Percentiles rank a stretch among this genome's conserved stretches.
Evolutionary conservation across 371 early-diverging fungal species (phyloP).

Genomic region (Circinella minor): DNA sequence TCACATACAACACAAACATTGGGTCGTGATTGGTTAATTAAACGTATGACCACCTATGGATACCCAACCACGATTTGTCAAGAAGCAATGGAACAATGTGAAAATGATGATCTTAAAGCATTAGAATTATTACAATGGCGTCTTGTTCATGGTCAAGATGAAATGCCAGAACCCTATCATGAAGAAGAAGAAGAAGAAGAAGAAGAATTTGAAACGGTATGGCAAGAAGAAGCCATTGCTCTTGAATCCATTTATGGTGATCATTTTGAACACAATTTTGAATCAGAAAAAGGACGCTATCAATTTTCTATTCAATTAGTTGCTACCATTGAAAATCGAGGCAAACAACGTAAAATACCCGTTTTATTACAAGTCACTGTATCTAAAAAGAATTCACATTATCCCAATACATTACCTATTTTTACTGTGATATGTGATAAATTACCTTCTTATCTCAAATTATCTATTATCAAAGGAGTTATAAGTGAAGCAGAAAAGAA

Average conservation of each 20-base stretch:
- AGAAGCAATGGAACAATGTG: conserved; percentile 46
- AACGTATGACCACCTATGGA: conserved; percentile 67
- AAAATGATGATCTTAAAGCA: conserved; percentile 58
- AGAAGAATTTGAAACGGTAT: conserved; percentile 43
- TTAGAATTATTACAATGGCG: conserved; percentile 54
- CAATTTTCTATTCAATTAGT: conserved; percentile 27
- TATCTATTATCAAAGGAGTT: conserved; percentile 65
- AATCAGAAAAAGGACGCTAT: conserved; percentile 23
- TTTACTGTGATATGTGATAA: conserved; percentile 64
- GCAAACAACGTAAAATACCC: conserved; percentile 26
- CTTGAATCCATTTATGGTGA: conserved; percentile 73
- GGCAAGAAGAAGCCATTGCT: conserved; percentile 61
- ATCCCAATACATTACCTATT: conserved; percentile 71
- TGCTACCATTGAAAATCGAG: conserved; percentile 27
- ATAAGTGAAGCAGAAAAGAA: conserved; percentile 54
- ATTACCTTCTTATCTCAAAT: conserved; percentile 75
- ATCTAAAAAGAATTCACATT: conserved; percentile 47
- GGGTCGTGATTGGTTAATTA: conserved; percentile 65
- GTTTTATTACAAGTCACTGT: conserved; percentile 60
- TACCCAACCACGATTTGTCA: conserved; percentile 56
- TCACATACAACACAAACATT: conserved; percentile 61
- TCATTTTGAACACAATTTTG: conserved; percentile 19
- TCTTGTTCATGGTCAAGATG: conserved; percentile 37
- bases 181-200: conserved; percentile 33
- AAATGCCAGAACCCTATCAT: conserved; percentile 29